phyloP scores from a whole-genome alignment of 768 basidiomycete genomes.

The Hemileccinum impolitum region DNA sequence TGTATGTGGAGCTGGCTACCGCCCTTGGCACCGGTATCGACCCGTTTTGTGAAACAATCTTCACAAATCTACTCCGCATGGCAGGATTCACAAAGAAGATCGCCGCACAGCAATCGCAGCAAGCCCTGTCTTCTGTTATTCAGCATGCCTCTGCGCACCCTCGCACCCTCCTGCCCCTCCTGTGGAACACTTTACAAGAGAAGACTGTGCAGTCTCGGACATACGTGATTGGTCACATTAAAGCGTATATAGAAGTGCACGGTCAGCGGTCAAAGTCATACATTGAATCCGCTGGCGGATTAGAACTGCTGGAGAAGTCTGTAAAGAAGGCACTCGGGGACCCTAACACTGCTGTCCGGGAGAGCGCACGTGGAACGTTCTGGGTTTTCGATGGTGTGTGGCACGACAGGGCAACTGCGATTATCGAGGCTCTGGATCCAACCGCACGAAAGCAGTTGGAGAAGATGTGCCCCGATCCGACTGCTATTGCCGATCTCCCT shows the following conservation, averaged over 20 bases:
- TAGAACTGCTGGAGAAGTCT: constrained; percentile 71
- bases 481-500: constrained; percentile 36
- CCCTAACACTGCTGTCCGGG: constrained; percentile 74
- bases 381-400: constrained; percentile 81
- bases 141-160: constrained; percentile 68
- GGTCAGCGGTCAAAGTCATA: constrained; percentile 55
- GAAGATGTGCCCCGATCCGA: constrained; percentile 71
- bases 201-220: constrained; percentile 77
- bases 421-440: constrained; percentile 67
- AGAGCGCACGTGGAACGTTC: constrained; percentile 66
- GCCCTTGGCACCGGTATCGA: constrained; percentile 70
- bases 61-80: constrained; percentile 81
- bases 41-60: constrained; percentile 71
- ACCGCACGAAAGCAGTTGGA: constrained; percentile 79
- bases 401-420: constrained; percentile 59
- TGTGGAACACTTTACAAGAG: constrained; percentile 70
- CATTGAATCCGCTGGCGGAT: constrained; percentile 66
- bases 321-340: constrained; percentile 75
- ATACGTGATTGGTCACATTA: constrained; percentile 66
- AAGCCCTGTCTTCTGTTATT: constrained; percentile 64
- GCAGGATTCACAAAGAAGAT: constrained; percentile 92
- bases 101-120: constrained; percentile 81
- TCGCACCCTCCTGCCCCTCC: constrained; percentile 60
- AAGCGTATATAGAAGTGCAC: constrained; percentile 71
- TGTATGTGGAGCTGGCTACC: constrained; percentile 72